A percentile compares a stretch with the other conserved stretches of the same genome.
These are phyloP conservation scores for Aureobasidium sp. DNA, from an alignment of 2,329 filamentous ascomycete genomes.

Conservation along the genomic window DNA sequence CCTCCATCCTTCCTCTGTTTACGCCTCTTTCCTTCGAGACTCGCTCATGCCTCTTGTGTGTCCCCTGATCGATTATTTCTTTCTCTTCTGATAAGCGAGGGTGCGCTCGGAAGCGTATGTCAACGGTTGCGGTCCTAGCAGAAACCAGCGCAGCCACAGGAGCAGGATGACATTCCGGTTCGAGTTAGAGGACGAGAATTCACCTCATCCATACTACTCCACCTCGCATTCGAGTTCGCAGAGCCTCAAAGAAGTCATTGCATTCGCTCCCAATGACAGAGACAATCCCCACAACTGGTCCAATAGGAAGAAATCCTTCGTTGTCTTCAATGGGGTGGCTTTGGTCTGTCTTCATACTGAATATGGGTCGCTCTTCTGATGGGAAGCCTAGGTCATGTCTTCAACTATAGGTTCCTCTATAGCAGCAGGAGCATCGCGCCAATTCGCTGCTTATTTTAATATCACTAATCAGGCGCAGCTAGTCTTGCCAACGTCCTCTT, in stretches of 20 bases:
- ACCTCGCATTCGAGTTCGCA: not conserved
- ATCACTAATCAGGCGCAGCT: constrained; percentile 40
- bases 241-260: constrained; percentile 26
- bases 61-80: not conserved
- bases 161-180: not conserved
- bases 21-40: not conserved
- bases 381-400: constrained; percentile 57
- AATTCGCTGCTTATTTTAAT: constrained; percentile 51
- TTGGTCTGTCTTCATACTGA: not conserved
- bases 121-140: not conserved
- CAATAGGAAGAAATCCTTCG: constrained; percentile 38
- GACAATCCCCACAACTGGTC: constrained; percentile 21
- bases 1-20: not conserved
- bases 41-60: not conserved
- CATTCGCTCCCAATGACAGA: constrained; percentile 31
- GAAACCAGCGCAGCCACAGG: not conserved
- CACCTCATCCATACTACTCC: not conserved
- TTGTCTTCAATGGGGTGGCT: constrained; percentile 39
- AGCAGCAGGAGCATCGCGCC: constrained; percentile 55
- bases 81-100: not conserved
- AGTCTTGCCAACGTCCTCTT: constrained; percentile 45
- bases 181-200: not conserved
- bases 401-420: constrained; percentile 60
- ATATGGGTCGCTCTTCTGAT: constrained; percentile 18
- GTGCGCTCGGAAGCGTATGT: not conserved